A percentile compares a stretch with the other conserved stretches of the same genome.
phyloP scores from a whole-genome alignment of 2,329 filamentous ascomycete genomes.

The Fusarium pilosicola region DNA sequence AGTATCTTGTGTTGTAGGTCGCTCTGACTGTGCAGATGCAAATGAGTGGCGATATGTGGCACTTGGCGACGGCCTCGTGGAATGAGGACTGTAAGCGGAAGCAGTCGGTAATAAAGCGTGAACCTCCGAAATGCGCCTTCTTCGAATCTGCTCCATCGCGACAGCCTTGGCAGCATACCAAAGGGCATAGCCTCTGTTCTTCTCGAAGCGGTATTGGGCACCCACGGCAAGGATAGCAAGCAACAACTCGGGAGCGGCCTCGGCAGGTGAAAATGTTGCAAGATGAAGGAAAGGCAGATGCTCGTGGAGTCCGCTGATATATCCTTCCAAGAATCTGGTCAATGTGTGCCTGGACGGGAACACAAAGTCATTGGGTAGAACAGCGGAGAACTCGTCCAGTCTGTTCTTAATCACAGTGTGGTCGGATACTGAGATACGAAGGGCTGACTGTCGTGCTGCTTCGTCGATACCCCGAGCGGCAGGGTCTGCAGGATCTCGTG shows the following conservation, averaged over 20 bases:
- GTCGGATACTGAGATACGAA: conserved; percentile 65
- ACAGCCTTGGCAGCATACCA: conserved; percentile 71
- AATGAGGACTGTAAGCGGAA: conserved; percentile 68
- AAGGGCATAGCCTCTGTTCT: conserved; percentile 65
- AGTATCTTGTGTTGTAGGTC: conserved; percentile 66
- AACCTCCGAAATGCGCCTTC: conserved; percentile 66
- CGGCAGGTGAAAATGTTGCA: conserved; percentile 70
- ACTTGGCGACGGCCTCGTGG: conserved; percentile 67
- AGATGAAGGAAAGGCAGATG: conserved; percentile 71
- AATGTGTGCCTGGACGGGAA: conserved; percentile 76
- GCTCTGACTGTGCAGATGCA: conserved; percentile 66
- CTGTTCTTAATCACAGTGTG: conserved; percentile 66
- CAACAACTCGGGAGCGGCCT: conserved; percentile 74
- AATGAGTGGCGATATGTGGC: conserved; percentile 68
- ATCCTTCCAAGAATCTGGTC: conserved; percentile 75
- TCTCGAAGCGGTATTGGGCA: conserved; percentile 73
- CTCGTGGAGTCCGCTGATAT: conserved; percentile 73
- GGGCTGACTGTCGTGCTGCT: conserved; percentile 45
- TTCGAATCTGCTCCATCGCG: conserved; percentile 66
- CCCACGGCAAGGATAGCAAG: conserved; percentile 75
- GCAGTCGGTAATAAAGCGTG: conserved; percentile 66
- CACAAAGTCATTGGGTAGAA: conserved; percentile 70
- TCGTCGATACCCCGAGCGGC: conserved; percentile 46
- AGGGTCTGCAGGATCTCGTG: conserved; percentile 53
- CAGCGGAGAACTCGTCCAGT: conserved; percentile 69